phyloP scores from a whole-genome alignment of 2,329 filamentous ascomycete species.

The Talaromyces verruculosus region DNA sequence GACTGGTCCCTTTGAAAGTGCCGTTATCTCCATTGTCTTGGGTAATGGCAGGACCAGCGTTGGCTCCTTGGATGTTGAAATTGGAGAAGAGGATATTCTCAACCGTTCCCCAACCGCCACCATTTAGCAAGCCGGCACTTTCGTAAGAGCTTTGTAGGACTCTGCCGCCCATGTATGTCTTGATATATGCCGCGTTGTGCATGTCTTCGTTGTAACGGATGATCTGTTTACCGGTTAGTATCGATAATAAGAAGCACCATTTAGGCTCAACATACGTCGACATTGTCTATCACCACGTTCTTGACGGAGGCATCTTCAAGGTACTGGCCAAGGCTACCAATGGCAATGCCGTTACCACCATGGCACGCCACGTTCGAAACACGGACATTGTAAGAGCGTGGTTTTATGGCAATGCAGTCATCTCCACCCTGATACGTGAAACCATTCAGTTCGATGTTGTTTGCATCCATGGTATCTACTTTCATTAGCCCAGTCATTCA shows the following conservation, averaged over 20 bases:
- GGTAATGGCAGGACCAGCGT: conserved; percentile 46
- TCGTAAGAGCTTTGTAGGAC: conserved; percentile 52
- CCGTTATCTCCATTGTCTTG: conserved; percentile 55
- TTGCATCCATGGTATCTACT: conserved; percentile 55
- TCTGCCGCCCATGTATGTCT: conserved; percentile 56
- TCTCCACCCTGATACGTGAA: conserved; percentile 59
- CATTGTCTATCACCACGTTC: conserved; percentile 52
- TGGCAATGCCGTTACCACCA: conserved; percentile 55
- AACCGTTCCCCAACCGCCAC: conserved; percentile 57
- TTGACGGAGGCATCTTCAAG: conserved; percentile 54
- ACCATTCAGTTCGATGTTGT: conserved; percentile 52
- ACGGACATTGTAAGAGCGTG: conserved; percentile 60
- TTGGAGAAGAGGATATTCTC: conserved; percentile 54
- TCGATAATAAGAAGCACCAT: too few species aligned
- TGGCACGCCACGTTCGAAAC: conserved; percentile 56
- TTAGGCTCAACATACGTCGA: conserved; percentile 27
- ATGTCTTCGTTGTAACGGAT: conserved; percentile 50
- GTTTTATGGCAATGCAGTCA: conserved; percentile 63
- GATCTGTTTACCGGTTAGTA: conserved; percentile 31
- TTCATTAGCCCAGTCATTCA: neutral
- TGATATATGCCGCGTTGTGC: conserved; percentile 55
- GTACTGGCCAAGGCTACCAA: conserved; percentile 57
- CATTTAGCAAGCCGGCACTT: conserved; percentile 49
- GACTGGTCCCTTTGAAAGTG: conserved; percentile 49
- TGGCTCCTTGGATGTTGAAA: conserved; percentile 51